phyloP scores from a whole-genome alignment of 805 yeast species.

The Teunomyces kruisii region DNA sequence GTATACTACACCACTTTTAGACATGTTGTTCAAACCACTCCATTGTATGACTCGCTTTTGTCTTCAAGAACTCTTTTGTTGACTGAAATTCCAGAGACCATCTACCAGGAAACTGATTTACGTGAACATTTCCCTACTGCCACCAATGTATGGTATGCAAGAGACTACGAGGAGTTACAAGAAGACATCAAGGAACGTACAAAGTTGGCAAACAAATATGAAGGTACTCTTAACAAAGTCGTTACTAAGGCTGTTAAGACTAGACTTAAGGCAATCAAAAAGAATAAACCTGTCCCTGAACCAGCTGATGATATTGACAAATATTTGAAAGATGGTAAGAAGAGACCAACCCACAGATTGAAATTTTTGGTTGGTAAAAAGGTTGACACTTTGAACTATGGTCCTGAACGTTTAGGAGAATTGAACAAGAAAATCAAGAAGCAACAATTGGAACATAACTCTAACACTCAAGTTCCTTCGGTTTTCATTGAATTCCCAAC shows the following conservation, averaged over 20 bases:
- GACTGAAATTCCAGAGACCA: constrained; percentile 59
- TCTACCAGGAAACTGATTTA: constrained; percentile 49
- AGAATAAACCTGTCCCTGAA: constrained; percentile 52
- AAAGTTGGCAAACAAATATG: constrained; percentile 60
- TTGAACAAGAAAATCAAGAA: constrained; percentile 63
- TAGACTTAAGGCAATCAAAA: constrained; percentile 57
- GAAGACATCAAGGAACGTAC: constrained; percentile 61
- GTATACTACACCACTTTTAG: constrained; percentile 68
- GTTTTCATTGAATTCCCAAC: constrained; percentile 80
- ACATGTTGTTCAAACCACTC: constrained; percentile 73
- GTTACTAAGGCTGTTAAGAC: constrained; percentile 58
- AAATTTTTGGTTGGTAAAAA: constrained; percentile 74
- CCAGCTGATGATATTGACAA: constrained; percentile 57
- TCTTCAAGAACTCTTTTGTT: constrained; percentile 73
- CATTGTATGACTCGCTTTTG: constrained; percentile 65
- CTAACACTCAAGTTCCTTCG: constrained; percentile 57
- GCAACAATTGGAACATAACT: constrained; percentile 53
- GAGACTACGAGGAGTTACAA: constrained; percentile 57
- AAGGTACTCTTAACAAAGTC: constrained; percentile 61
- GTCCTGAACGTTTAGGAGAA: constrained; percentile 64
- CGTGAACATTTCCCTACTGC: constrained; percentile 64
- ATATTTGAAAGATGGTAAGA: constrained; percentile 64
- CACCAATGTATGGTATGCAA: constrained; percentile 59
- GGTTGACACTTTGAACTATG: constrained; percentile 79
- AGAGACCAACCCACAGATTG: constrained; percentile 81